Percentiles rank a stretch among this genome's conserved stretches.
phyloP scores from a whole-genome alignment of 2,329 filamentous ascomycete species.

The Cladosporium sp. region DNA sequence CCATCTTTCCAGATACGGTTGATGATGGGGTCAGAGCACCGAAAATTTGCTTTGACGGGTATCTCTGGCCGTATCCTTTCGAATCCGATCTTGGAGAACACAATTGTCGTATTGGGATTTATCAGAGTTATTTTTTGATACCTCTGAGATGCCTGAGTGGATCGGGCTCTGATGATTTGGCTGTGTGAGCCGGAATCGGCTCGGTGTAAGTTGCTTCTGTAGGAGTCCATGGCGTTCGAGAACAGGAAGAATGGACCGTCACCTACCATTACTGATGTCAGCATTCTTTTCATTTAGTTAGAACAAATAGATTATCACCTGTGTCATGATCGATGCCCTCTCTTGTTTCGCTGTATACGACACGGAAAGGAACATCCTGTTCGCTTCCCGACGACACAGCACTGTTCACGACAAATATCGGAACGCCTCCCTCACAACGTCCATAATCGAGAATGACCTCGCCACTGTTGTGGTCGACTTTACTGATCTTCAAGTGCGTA shows the following conservation, averaged over 20 bases:
- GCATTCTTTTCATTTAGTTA: too few relatives aligned
- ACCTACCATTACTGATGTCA: background rate
- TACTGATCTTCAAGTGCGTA: background rate
- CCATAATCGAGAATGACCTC: background rate
- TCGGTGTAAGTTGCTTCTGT: background rate
- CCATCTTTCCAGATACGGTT: background rate
- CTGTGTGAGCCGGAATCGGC: background rate
- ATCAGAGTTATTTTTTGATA: background rate
- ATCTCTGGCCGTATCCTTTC: background rate
- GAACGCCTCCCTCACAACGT: background rate
- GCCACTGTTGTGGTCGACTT: background rate
- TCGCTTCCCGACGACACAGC: background rate
- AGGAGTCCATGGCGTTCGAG: background rate
- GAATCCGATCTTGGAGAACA: background rate
- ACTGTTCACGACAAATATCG: background rate
- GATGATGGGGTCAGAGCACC: background rate
- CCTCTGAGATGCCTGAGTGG: background rate
- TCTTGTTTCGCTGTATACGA: background rate
- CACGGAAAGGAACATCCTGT: background rate
- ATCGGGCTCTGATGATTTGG: background rate
- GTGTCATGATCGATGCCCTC: background rate
- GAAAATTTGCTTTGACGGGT: background rate
- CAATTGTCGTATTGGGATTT: background rate
- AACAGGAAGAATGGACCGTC: background rate
- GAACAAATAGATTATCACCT: background rate